Base-by-base conservation (phyloP, 805 yeast genomes). In the Priceomyces melissophilus region DNA sequence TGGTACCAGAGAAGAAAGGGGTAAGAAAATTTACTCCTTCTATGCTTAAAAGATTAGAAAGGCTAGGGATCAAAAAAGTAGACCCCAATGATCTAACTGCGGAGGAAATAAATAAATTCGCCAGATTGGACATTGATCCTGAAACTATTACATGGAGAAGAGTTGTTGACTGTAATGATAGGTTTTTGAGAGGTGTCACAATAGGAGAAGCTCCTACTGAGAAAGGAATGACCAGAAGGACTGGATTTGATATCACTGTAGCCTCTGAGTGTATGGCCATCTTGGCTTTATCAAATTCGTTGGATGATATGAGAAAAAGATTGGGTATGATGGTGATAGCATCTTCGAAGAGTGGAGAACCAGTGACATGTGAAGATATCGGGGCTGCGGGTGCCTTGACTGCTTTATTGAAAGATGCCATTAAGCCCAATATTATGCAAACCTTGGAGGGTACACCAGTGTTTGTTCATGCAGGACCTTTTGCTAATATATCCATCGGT, bases 251-350 rank as follows among this genome's bases (percentile, higher is more conserved):
- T 62, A 85, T 85, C 50, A 78, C 93, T 15, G 93, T 85, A 48
- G 95, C 95, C 13, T 81, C 87, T 36, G 95, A 85, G 65, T 74
- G 84, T 61, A 85, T 85, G 95, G 95, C 95, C 35, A 84, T 85
- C 45, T 67, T 85, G 55, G 95, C 95, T 10, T 67, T 85, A 42
- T 78, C 88, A 38, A 78, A 75, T 48, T 82, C 86, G 40, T 70
- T 85, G 57, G 64, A 76, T 43, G 93, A 85, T 58, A 68, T 85
- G 75, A 77, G 91, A 65, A 76, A 72, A 48, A 75, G 95, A 66
- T 76, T 84, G 45, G 90, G 93, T 44, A 76, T 69, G 36, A 81
- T 85, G 68, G 93, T 85, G 42, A 75, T 85, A 58, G 95, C 85
- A 39, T 67, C 85, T 10, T 79, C 83, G 47, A 76, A 63, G 46